A percentile compares a stretch with the other conserved stretches of the same genome.
Conservation (phyloP, 2,329 filamentous ascomycete species). For the Talaromyces sp. region DNA sequence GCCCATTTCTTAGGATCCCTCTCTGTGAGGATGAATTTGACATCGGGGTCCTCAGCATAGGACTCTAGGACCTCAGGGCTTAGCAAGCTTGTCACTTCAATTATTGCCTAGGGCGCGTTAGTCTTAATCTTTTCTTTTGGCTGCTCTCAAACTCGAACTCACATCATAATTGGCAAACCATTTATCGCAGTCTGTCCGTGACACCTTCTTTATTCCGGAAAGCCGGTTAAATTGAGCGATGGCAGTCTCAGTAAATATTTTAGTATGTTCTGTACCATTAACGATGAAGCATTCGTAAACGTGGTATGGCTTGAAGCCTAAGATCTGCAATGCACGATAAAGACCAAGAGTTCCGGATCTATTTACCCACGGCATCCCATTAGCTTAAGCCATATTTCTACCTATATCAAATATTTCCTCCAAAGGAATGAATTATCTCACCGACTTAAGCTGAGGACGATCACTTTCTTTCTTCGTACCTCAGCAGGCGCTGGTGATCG, state of each 20-base stretch:
- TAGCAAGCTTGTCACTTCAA: conserved; percentile 23
- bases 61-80: conserved; percentile 14
- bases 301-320: conserved; percentile 29
- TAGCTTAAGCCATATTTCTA: too few species aligned
- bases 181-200: conserved; percentile 15
- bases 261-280: conserved; percentile 15
- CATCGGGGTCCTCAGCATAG: conserved; percentile 21
- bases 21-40: conserved; percentile 29
- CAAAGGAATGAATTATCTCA: too few species aligned
- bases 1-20: conserved; percentile 26
- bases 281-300: conserved; percentile 17
- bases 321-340: conserved; percentile 20
- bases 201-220: conserved; percentile 16
- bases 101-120: background rate
- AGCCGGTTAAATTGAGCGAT: conserved; percentile 20
- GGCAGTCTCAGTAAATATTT: conserved; percentile 16
- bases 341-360: conserved; percentile 28
- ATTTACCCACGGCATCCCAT: too few species aligned
- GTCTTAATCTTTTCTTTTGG: too few species aligned
- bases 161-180: conserved; percentile 26
- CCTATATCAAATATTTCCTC: too few species aligned
- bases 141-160: background rate
- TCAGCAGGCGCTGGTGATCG: conserved; percentile 13
- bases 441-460: conserved; percentile 27
- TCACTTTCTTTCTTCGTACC: conserved; percentile 20